Evolutionary conservation across 1,284 basidiomycete species (phyloP).

Genomic region (Hymenochaete sp.): DNA sequence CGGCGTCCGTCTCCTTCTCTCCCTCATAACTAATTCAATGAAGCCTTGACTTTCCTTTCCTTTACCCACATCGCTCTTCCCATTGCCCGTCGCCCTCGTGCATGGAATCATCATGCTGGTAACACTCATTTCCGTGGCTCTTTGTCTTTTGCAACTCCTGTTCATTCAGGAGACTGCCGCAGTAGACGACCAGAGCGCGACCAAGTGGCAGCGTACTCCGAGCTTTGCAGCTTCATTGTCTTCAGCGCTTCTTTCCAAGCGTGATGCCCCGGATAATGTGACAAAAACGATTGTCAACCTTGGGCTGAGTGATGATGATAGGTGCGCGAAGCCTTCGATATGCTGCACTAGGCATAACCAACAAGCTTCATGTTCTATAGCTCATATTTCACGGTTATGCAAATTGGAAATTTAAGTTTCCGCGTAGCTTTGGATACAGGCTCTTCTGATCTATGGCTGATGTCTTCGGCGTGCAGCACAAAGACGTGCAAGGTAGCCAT

Average conservation of each 20-base stretch:
- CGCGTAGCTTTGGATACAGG: conserved; percentile 67
- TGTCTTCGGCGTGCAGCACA: conserved; percentile 51
- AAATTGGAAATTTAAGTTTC: conserved; percentile 52
- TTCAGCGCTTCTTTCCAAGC: too few relatives aligned
- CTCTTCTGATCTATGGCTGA: conserved; percentile 67
- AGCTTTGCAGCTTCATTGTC: too few relatives aligned
- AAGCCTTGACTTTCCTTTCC: too few relatives aligned
- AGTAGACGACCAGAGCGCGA: too few relatives aligned
- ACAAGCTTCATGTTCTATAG: conserved; percentile 26
- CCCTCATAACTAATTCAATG: too few relatives aligned
- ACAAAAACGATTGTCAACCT: conserved; percentile 8
- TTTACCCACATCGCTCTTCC: too few relatives aligned
- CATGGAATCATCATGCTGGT: conserved; percentile 4
- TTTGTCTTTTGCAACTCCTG: not conserved
- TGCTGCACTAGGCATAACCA: not conserved
- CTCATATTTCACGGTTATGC: conserved; percentile 56
- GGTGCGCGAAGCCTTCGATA: conserved; percentile 1
- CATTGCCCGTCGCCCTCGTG: too few relatives aligned
- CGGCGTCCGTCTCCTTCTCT: conserved; percentile 4
- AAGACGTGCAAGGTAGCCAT: conserved; percentile 43
- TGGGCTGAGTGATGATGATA: conserved; percentile 8
- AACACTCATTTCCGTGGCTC: too few relatives aligned
- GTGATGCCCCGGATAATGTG: too few relatives aligned
- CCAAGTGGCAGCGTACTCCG: too few relatives aligned
- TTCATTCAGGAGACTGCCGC: not conserved